Evolutionary conservation across 2,329 filamentous ascomycete species (phyloP).

Genomic region (Aspergillus ochraceus): DNA sequence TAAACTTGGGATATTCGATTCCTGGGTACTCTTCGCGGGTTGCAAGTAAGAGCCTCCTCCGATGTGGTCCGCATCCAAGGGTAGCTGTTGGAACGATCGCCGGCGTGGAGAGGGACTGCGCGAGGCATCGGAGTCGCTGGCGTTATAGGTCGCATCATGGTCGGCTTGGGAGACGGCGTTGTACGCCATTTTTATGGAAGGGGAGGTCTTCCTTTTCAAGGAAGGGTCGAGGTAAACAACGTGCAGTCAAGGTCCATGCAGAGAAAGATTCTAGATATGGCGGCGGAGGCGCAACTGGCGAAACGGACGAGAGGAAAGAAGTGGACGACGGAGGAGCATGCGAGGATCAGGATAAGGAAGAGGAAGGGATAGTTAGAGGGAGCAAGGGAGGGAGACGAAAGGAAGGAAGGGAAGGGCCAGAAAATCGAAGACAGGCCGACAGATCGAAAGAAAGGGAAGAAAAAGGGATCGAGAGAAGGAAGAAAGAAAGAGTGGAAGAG

Average conservation of each 20-base stretch:
- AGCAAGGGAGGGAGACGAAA: not conserved
- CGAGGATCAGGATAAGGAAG: not conserved
- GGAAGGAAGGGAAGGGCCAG: too few relatives aligned
- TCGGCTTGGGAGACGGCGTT: constrained; percentile 45
- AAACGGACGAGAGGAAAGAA: not conserved
- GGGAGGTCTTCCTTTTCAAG: constrained; percentile 1
- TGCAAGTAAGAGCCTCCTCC: constrained; percentile 30
- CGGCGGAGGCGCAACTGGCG: not conserved
- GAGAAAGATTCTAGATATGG: not conserved
- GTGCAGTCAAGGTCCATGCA: not conserved
- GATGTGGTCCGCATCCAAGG: constrained; percentile 33
- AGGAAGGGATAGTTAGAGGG: not conserved
- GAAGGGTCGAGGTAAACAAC: not conserved
- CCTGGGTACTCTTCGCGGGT: constrained; percentile 27
- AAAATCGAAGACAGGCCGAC: too few relatives aligned
- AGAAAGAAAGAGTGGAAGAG: not conserved
- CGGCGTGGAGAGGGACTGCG: constrained; percentile 30
- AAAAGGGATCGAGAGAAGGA: not conserved
- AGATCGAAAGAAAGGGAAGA: too few relatives aligned
- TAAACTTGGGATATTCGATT: constrained; percentile 24
- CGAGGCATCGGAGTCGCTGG: constrained; percentile 35
- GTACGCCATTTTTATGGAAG: constrained; percentile 39
- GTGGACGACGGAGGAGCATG: not conserved
- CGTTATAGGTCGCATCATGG: constrained; percentile 38
- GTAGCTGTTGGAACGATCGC: constrained; percentile 30